Base-by-base conservation (phyloP, 192 early-diverging fungal genomes). In the Entomortierella chlamydospora region DNA sequence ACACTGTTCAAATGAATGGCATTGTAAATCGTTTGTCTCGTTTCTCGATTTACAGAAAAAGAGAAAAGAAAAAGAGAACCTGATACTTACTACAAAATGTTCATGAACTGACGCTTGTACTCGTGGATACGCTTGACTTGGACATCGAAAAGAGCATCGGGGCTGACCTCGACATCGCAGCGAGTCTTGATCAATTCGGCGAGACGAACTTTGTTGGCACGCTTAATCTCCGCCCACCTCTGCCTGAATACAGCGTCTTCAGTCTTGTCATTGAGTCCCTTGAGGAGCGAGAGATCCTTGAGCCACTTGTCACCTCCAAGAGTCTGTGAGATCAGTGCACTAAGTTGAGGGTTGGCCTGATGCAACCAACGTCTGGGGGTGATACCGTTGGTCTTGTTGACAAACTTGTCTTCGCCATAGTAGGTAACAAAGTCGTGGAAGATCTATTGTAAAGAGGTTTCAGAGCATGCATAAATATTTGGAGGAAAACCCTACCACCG, bases 81-180 rank as follows among this genome's bases (percentile, higher is more conserved):
- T 37, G 31, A 15, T 47, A 51, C 82, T 51, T 81, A 85, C 84
- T 88, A 86, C 23, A 98, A 82, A 66, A 99, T 97, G 85, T 99
- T 99, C 94, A 99, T 95, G 82, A 96, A 96, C 89, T 99, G 98
- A 68, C 98, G 93, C 88, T 99, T 98, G 87, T 98, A 99, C 87
- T 98, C 98, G 83, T 99, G 98, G 71, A 98, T 93, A 85, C 98
- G 94, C 88, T 98, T 99, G 79, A 96, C 96, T 82, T 96, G 97
- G 61, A 98, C 89, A 83, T 99, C 98, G 85, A 99, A 99, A 69
- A 98, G 83, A 4, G 97, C 93, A 61, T 97, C 87, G 31, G 96
- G 86, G 72, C 86, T 91, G 41, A 98, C 95, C 20, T 86, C 80
- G 56, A 98, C 87, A 34, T 84, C 88, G 39, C 89, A 91, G 13